Conservation (phyloP, 23 red algal species). For the Gracilaria caudata region DNA sequence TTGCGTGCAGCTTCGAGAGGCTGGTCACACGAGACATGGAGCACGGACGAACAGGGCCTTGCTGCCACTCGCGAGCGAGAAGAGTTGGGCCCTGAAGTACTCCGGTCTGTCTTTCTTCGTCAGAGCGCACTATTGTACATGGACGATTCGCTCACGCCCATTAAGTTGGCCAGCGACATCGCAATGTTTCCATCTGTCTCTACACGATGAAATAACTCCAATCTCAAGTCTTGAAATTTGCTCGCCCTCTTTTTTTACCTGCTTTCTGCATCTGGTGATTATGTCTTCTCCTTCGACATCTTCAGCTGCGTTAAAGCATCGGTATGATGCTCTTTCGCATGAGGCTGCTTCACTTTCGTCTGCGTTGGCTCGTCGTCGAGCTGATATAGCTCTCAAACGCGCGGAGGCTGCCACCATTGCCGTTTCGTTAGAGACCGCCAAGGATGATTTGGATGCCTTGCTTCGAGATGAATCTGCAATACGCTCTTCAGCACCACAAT, state of each 20-base stretch:
- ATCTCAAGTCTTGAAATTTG: not conserved
- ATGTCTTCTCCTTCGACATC: slow-evolving; percentile 1
- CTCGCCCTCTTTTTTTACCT: not conserved
- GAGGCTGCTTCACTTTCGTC: slow-evolving; percentile 27
- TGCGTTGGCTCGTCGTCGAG: slow-evolving; percentile 48
- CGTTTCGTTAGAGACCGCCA: slow-evolving; percentile 54
- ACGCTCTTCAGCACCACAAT: slow-evolving; percentile 23
- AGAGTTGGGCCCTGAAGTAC: no score
- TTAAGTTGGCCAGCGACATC: not conserved
- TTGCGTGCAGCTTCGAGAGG: no score
- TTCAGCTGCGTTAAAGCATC: not conserved
- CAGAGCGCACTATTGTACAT: no score
- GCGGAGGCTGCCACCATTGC: slow-evolving; percentile 62
- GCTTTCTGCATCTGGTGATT: not conserved
- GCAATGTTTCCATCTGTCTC: not conserved
- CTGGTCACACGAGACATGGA: no score
- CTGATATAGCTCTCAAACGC: slow-evolving; percentile 51
- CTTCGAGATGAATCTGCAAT: slow-evolving; percentile 56
- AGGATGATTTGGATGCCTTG: slow-evolving; percentile 35
- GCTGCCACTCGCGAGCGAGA: no score
- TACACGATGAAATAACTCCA: not conserved
- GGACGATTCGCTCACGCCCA: not conserved
- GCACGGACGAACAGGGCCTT: no score
- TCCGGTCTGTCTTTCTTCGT: no score
- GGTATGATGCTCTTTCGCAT: slow-evolving; percentile 27